Evolutionary conservation across 495 filamentous ascomycete species (phyloP).

Genomic region (Penicillium nucicola): DNA sequence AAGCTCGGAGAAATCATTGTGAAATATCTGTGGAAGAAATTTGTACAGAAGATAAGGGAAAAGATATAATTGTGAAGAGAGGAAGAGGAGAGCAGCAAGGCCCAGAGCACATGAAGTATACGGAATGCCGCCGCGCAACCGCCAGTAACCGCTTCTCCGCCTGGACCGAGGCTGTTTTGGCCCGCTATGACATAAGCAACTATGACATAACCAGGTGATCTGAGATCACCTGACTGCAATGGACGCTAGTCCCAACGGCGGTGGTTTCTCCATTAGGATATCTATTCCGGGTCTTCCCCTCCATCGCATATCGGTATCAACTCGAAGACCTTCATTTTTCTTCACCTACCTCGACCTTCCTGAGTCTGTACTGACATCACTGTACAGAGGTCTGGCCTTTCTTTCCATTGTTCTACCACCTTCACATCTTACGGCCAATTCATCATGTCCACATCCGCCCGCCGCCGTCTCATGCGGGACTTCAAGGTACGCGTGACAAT

Average conservation of each 20-base stretch:
- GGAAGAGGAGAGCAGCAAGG: background rate
- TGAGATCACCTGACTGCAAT: too few species aligned
- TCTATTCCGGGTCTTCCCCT: slow-evolving; percentile 19
- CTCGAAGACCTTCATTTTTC: slow-evolving; percentile 5
- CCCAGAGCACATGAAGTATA: slow-evolving; percentile 2
- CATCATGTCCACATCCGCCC: slow-evolving; percentile 87
- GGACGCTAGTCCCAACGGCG: background rate
- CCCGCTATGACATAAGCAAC: slow-evolving; percentile 12
- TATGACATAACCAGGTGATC: slow-evolving; percentile 14
- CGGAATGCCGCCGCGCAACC: slow-evolving; percentile 12
- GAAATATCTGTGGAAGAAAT: background rate
- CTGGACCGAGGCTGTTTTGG: slow-evolving; percentile 26
- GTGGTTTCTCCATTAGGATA: slow-evolving; percentile 20
- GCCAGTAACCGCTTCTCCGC: slow-evolving; percentile 28
- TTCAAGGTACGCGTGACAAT: slow-evolving; percentile 72
- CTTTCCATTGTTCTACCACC: background rate
- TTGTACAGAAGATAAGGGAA: background rate
- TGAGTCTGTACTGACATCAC: too few species aligned
- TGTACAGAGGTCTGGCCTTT: background rate
- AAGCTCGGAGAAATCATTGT: slow-evolving; percentile 27
- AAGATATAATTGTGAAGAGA: background rate
- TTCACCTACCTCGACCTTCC: background rate
- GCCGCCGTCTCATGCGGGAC: slow-evolving; percentile 94
- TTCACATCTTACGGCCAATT: slow-evolving; percentile 3
- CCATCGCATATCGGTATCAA: slow-evolving; percentile 7